These are phyloP conservation scores for Phyllosticta citrichinensis DNA, from an alignment of 2,329 filamentous ascomycete species.

Conservation along the genomic window DNA sequence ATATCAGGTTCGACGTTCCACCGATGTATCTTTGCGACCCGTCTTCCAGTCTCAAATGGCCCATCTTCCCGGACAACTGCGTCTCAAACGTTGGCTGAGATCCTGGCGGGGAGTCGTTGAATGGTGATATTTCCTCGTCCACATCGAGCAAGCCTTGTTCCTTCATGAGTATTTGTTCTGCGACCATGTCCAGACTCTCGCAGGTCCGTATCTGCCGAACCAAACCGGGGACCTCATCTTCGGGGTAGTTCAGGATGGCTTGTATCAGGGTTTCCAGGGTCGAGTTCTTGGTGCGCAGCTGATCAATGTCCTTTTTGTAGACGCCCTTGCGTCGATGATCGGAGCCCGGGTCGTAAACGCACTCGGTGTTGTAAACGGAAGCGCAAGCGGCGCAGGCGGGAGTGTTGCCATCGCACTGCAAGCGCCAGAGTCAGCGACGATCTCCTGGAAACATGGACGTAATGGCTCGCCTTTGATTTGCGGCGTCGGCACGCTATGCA, in stretches of 20 bases:
- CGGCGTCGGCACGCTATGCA: conserved; percentile 32
- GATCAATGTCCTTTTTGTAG: conserved; percentile 88
- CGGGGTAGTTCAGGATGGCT: conserved; percentile 80
- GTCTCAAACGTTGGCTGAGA: conserved; percentile 49
- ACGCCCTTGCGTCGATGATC: conserved; percentile 95
- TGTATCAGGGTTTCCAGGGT: conserved; percentile 90
- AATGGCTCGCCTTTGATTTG: conserved; percentile 29
- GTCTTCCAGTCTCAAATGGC: conserved; percentile 76
- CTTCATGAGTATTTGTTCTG: conserved; percentile 46
- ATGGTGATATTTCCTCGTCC: conserved; percentile 36
- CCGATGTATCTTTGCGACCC: conserved; percentile 86
- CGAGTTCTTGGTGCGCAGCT: conserved; percentile 73
- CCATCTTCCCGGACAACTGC: conserved; percentile 86
- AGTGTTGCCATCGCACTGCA: conserved; percentile 72
- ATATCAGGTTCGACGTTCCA: conserved; percentile 87
- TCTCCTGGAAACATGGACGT: conserved; percentile 11
- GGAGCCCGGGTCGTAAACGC: conserved; percentile 90
- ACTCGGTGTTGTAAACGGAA: conserved; percentile 83
- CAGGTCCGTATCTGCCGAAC: conserved; percentile 83
- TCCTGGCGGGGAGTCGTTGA: conserved; percentile 24
- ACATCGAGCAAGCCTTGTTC: conserved; percentile 39
- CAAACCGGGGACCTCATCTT: conserved; percentile 72
- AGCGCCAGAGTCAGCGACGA: conserved; percentile 1
- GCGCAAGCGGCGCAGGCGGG: conserved; percentile 93
- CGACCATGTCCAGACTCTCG: conserved; percentile 59